Conservation (phyloP, 2,329 filamentous ascomycete species). For the Massarina eburnea region DNA sequence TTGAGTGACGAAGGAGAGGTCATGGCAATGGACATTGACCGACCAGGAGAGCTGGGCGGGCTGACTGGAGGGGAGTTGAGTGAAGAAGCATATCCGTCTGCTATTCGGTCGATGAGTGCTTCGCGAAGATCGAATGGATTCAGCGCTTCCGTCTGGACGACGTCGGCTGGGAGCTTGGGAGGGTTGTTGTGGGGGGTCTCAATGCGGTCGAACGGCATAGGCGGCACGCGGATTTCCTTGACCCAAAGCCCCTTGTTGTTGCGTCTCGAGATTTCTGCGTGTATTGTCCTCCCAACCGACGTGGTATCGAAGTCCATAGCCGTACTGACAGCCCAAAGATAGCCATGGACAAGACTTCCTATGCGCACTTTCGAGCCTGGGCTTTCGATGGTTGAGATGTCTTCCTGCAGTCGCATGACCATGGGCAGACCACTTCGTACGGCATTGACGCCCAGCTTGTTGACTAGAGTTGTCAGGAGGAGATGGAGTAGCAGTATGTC, state of each 20-base stretch:
- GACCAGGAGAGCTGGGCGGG: conserved; percentile 68
- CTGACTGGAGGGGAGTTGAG: conserved; percentile 67
- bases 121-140: conserved; percentile 74
- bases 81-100: conserved; percentile 67
- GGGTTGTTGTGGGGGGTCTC: conserved; percentile 30
- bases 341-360: conserved; percentile 83
- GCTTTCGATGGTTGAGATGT: conserved; percentile 67
- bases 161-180: conserved; percentile 23
- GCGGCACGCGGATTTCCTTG: conserved; percentile 70
- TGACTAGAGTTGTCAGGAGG: conserved; percentile 72
- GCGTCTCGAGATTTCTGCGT: conserved; percentile 74
- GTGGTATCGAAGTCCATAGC: conserved; percentile 76
- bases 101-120: conserved; percentile 73
- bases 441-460: conserved; percentile 80
- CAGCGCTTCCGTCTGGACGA: conserved; percentile 46
- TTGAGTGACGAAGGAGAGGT: conserved; percentile 42
- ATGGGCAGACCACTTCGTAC: conserved; percentile 79
- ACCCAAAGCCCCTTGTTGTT: conserved; percentile 79
- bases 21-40: conserved; percentile 64
- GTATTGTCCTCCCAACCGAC: conserved; percentile 68
- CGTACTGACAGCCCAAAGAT: conserved; percentile 78
- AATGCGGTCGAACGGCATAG: conserved; percentile 64
- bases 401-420: conserved; percentile 85
- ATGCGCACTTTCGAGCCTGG: conserved; percentile 74
- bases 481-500: conserved; percentile 78